Evolutionary conservation across 352 stramenopile genomes (phyloP).

Genomic region (Phytophthora podocarpi): DNA sequence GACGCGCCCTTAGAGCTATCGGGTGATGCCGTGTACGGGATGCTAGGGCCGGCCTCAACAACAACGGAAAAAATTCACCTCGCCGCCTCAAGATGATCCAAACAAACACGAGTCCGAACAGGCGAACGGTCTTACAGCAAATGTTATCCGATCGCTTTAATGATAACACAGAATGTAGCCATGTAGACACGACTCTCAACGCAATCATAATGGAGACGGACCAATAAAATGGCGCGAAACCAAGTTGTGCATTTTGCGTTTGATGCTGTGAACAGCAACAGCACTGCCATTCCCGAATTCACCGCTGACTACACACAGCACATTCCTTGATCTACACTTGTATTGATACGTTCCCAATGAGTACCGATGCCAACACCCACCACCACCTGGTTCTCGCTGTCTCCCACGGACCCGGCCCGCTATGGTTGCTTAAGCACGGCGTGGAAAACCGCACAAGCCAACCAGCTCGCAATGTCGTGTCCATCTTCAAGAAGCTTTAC

Average conservation of each 20-base stretch:
- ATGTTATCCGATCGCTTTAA: too few relatives aligned
- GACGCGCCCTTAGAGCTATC: slow-evolving; percentile 41
- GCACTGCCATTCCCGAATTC: slow-evolving; percentile 15
- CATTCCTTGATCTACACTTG: background rate
- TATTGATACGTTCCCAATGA: background rate
- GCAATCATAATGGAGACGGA: slow-evolving; percentile 20
- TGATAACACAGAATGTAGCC: slow-evolving; percentile 21
- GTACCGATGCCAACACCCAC: slow-evolving; percentile 12
- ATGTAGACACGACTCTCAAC: background rate
- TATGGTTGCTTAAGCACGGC: slow-evolving; percentile 66
- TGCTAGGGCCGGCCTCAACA: slow-evolving; percentile 29
- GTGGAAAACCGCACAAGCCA: slow-evolving; percentile 39
- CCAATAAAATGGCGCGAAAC: slow-evolving; percentile 27
- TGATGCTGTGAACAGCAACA: slow-evolving; percentile 13
- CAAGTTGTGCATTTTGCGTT: slow-evolving; percentile 6
- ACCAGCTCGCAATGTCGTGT: slow-evolving; percentile 43
- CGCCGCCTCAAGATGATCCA: background rate
- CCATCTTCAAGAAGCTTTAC: slow-evolving; percentile 59
- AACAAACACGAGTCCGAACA: too few relatives aligned
- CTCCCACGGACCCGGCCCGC: slow-evolving; percentile 65
- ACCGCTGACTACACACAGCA: background rate
- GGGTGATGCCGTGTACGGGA: slow-evolving; percentile 48
- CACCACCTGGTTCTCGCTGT: slow-evolving; percentile 53
- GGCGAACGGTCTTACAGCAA: background rate
- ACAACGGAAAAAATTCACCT: slow-evolving; percentile 54